Evolutionary conservation across 805 yeast genomes (phyloP).

Genomic region (Wickerhamomyces tratensis): DNA sequence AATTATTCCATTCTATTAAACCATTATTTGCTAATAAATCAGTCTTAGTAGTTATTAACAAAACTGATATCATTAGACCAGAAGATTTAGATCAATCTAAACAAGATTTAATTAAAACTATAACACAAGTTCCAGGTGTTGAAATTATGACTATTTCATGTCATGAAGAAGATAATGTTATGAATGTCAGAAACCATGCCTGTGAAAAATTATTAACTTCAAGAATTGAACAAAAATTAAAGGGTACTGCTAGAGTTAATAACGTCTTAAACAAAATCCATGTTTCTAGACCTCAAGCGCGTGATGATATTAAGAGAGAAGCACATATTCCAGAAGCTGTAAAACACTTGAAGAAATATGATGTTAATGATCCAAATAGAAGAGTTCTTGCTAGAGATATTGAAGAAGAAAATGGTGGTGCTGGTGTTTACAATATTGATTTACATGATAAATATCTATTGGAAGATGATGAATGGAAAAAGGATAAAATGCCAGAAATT

Average conservation of each 20-base stretch:
- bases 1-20: constrained; percentile 92
- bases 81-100: constrained; percentile 76
- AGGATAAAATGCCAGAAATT: constrained; percentile 94
- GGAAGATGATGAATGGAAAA: constrained; percentile 97
- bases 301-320: constrained; percentile 78
- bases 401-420: constrained; percentile 95
- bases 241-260: constrained; percentile 82
- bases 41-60: constrained; percentile 91
- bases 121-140: constrained; percentile 65
- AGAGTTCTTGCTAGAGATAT: constrained; percentile 76
- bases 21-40: constrained; percentile 96
- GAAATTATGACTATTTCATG: constrained; percentile 93
- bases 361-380: constrained; percentile 72
- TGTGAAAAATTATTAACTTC: constrained; percentile 94
- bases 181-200: constrained; percentile 93
- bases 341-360: constrained; percentile 52
- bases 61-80: constrained; percentile 79
- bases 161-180: constrained; percentile 86
- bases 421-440: constrained; percentile 94
- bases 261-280: constrained; percentile 92
- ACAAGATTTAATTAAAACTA: constrained; percentile 58
- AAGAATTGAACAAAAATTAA: constrained; percentile 92
- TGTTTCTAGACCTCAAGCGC: constrained; percentile 79
- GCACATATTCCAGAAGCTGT: constrained; percentile 79
- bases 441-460: constrained; percentile 84